Conservation (phyloP, 176 grass and related monocot species). For the Triticum urartu region DNA sequence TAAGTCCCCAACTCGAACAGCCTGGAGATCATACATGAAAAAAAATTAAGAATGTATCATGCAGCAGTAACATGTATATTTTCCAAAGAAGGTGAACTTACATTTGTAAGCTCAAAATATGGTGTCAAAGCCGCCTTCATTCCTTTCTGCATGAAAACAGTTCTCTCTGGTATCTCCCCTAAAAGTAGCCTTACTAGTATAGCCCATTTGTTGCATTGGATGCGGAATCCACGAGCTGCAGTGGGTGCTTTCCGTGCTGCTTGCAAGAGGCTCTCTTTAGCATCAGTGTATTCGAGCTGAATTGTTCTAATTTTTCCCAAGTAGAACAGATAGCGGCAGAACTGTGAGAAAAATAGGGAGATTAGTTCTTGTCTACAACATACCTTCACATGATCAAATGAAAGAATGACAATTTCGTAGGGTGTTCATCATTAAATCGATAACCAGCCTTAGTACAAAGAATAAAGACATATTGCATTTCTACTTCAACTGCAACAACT, state of each 20-base stretch:
- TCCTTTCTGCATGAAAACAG: conserved; percentile 90
- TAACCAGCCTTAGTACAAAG: neutral
- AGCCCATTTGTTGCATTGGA: conserved; percentile 87
- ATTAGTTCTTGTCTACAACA: conserved; percentile 14
- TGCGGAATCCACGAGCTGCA: conserved; percentile 70
- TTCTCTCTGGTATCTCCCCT: conserved; percentile 79
- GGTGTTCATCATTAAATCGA: neutral
- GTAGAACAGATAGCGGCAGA: conserved; percentile 86
- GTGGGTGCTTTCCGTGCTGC: conserved; percentile 75
- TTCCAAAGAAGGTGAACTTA: conserved; percentile 14
- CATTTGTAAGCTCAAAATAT: conserved; percentile 93
- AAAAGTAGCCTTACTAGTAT: conserved; percentile 68
- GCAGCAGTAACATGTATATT: neutral
- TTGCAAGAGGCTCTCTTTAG: conserved; percentile 88
- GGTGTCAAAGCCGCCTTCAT: conserved; percentile 75
- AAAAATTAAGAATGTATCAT: neutral
- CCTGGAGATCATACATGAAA: conserved; percentile 44
- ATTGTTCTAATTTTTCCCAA: conserved; percentile 90
- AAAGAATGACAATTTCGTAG: neutral
- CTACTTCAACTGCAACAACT: neutral
- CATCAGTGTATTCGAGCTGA: conserved; percentile 89
- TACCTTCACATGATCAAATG: conserved; percentile 5
- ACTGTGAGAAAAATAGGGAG: conserved; percentile 42
- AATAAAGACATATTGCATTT: neutral
- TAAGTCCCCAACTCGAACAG: conserved; percentile 79